phyloP scores from a whole-genome alignment of 1,284 basidiomycete species.

The Apiotrichum mycotoxinovorans region DNA sequence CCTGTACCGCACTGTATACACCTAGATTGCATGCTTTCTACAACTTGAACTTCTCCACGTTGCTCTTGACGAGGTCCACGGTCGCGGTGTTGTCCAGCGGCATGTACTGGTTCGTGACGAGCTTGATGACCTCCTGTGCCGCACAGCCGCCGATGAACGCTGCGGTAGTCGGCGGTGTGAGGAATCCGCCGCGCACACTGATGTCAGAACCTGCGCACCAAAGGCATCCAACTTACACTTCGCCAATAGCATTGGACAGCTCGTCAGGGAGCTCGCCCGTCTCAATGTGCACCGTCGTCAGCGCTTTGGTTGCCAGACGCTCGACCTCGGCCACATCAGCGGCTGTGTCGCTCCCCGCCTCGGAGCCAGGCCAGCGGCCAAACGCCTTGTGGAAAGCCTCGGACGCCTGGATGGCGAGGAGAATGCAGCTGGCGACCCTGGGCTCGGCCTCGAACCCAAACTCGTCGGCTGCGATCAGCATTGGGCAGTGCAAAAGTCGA shows the following conservation, averaged over 20 bases:
- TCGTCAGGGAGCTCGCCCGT: conserved; percentile 58
- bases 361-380: conserved; percentile 51
- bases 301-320: conserved; percentile 24
- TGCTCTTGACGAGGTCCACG: conserved; percentile 68
- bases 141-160: conserved; percentile 90
- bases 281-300: conserved; percentile 21
- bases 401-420: conserved; percentile 51
- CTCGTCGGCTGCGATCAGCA: conserved; percentile 18
- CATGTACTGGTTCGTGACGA: conserved; percentile 93
- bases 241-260: conserved; percentile 64
- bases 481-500: conserved; percentile 4
- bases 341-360: conserved; percentile 48
- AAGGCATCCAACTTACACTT: conserved; percentile 61
- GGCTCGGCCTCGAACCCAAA: conserved; percentile 17
- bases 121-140: conserved; percentile 97
- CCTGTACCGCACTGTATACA: neutral
- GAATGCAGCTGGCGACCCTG: conserved; percentile 27
- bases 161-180: conserved; percentile 86
- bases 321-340: conserved; percentile 36
- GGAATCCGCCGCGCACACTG: conserved; percentile 69
- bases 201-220: conserved; percentile 7
- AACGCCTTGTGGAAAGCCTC: conserved; percentile 49
- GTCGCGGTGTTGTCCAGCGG: conserved; percentile 83
- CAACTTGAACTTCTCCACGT: conserved; percentile 45
- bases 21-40: conserved; percentile 16